Evolutionary conservation across 2,329 filamentous ascomycete genomes (phyloP), one percentile per base, ranked within the genome.

Genomic region (Phialophora verrucosa): DNA sequence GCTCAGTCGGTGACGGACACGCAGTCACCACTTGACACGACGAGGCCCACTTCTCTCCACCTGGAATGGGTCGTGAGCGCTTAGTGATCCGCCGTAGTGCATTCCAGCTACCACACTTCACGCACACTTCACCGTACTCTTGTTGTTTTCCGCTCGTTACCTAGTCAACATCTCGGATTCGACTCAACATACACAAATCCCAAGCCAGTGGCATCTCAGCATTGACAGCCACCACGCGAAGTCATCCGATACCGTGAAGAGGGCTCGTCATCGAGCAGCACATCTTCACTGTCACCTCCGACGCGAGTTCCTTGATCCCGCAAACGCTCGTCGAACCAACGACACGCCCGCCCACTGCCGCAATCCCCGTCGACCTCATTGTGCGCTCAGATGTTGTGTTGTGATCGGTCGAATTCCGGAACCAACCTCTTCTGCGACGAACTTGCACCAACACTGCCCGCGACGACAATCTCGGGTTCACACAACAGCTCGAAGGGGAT

Each of bases 361-460:
- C 38, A 58, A 59, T 44, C 42, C 64, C 47, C 47, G 50, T 51
- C 51, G 55, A 42, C 44, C 38, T 23, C 59, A 31, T 29, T 50
- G 25, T 29, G 50, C 49, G 51, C 62, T 44, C 62, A 27, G 61
- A 67, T 67, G 68, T 50, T 55, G 60, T 61, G 47, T 63, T 49
- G 62, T 60, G 67, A 63, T 38, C 62, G 35, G 38, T 56, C 47
- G 31, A 54, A 61, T 53, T 61, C 49, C 47, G 17, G 17, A 38
- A 49, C 35, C 47, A 53, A 23, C 11, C 38, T 27, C 31, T 35
- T 32, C 49, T 20, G 11, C 42, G 14, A 17, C 57, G 31, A 31
- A 20, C 47, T 29, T 35, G 35, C 31, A 51, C 17, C 6, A n/a
- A 44, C 5, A 44, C 8, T 44, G n/a, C 38, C 11, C 11, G 25